Base-by-base conservation (phyloP, 768 basidiomycete genomes). In the Tephrocybe sp. region DNA sequence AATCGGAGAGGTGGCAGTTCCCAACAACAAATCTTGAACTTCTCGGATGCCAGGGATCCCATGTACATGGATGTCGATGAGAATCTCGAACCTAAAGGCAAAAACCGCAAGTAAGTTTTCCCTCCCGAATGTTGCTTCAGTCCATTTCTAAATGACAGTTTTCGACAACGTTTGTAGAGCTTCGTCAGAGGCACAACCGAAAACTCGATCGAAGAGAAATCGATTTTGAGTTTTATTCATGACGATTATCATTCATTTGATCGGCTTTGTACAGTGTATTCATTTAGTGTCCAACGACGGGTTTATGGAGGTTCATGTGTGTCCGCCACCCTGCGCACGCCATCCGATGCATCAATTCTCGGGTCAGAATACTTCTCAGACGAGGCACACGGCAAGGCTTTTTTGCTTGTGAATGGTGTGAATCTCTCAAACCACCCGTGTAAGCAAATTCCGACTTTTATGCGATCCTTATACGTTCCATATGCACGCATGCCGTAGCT, bases 1-100 rank as follows among this genome's bases (percentile, higher is more conserved):
- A 57, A 56, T 27, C 54, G 57, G 29, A 54, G 56, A 33, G 57
- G 60, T 23, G 45, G 31, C 47, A 52, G 43, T n/a, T n/a, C n/a
- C n/a, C 33, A 34, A 38, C 37, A 19, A 34, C 33, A 6, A 12
- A 34, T 34, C 6, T 24, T 49, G 16, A 59, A 56, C 39, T 39
- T 44, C 57, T 48, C 47, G 54, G 61, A 51, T 54, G 45, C 43
- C 31, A 49, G 27, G 57, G 47, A 77, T 67, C 58, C 72, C 19
- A 66, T 68, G 56, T 65, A 62, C 30, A 88, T 88, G 86, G 85
- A 87, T 57, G 72, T 87, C 1, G 86, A 87, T 52, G 86, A 87
- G 45, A 70, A 75, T 1, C 57, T 68, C 39, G 69, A 71, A n/a
- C 50, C 58, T 3, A 78, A 74, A 57, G 72, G 75, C 6, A 86